Conservation (phyloP, 768 basidiomycete genomes). For the Cyclocybe cylindracea region DNA sequence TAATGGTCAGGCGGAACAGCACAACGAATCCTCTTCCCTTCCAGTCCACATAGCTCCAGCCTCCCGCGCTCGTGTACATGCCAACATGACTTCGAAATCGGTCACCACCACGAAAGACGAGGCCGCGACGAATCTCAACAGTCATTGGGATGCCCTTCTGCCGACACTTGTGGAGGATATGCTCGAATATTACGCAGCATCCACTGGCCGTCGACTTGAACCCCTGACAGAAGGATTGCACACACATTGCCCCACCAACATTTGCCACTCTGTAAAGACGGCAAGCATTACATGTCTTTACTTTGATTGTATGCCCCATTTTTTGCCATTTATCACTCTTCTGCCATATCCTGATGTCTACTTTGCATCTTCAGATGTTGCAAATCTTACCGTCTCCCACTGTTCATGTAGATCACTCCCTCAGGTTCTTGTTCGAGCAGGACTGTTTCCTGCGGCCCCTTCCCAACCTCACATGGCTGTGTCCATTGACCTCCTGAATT, state of each 20-base stretch:
- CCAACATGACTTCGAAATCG: too few species aligned
- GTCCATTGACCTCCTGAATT: conserved; percentile 30
- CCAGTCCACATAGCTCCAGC: too few species aligned
- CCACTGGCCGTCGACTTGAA: background rate
- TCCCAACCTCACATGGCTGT: conserved; percentile 21
- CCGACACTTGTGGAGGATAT: conserved; percentile 4
- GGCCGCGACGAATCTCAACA: background rate
- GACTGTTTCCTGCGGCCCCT: conserved; percentile 34
- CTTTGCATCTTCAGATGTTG: conserved; percentile 11
- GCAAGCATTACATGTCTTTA: conserved; percentile 1
- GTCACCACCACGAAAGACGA: too few species aligned
- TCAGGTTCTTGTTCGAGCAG: conserved; percentile 25
- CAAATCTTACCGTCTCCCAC: background rate
- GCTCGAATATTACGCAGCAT: background rate
- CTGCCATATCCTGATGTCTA: background rate
- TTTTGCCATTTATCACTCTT: background rate
- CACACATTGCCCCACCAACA: background rate
- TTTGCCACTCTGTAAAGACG: background rate
- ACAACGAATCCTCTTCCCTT: too few species aligned
- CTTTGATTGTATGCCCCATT: conserved; percentile 10
- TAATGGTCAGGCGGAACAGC: too few species aligned
- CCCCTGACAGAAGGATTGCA: background rate
- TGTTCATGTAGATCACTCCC: conserved; percentile 23
- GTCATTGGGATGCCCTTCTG: conserved; percentile 4
- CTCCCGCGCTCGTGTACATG: too few species aligned